Base-by-base conservation (phyloP, 176 grass and related monocot species). In the Areca catechu region DNA sequence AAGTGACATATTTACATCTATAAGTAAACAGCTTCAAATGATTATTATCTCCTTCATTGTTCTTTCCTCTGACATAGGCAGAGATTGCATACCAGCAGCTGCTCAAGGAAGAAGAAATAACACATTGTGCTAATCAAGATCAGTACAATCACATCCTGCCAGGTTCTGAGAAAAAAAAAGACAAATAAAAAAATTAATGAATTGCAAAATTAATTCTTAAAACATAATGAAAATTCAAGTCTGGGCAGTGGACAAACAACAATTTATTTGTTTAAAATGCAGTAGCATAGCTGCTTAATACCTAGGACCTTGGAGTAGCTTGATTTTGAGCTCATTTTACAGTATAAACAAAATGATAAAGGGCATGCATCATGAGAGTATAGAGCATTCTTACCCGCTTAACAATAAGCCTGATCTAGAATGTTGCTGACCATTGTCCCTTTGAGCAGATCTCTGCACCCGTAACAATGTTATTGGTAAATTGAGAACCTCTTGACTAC, bases 71-170 rank as follows among this genome's bases (percentile, higher is more conserved):
- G 14, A 43, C 2, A 43, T 12, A 12, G 34, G 10, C 7, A 12
- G 34, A 43, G 7, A 43, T 10, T 10, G 34, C 58, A 21, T 58
- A 86, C 79, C 71, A 82, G 79, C 22, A 88, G 76, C 57, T 83
- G 84, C 51, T 88, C 84, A 53, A 88, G 71, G 79, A 88, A 88
- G 79, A 80, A 88, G 84, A 88, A 88, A 67, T 83, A 88, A 5
- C 75, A 80, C 49, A 88, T 76, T 57, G 78, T 83, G 75, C 79
- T 83, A 48, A 88, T 67, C 34, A 79, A 62, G 12, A 79, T 54
- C 10, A 88, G 72, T 48, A 83, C 75, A 7, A 69, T 49, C 49
- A 76, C 82, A 22, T 80, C 71, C 2, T 67, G 71, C 84, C 79
- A 83, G 57, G 67, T 29, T 5, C 65, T 77, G 23, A 4, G 50